Evolutionary conservation across 2,329 filamentous ascomycete genomes (phyloP), one percentile per base, ranked within the genome.

Genomic region (Macrophomina phaseolina): DNA sequence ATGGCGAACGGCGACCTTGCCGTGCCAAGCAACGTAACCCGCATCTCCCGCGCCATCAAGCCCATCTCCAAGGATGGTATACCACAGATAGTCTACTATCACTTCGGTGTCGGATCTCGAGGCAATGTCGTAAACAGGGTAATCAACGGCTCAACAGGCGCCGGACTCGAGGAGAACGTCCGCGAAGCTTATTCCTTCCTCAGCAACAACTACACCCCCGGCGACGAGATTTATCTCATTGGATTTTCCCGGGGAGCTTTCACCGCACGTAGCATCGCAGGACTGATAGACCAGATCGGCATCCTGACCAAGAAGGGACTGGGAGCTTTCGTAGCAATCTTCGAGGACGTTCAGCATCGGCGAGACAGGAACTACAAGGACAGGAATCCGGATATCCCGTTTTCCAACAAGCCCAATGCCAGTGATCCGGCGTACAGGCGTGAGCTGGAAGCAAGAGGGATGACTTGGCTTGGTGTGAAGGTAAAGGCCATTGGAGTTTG

Each of bases 121-220:
- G 68, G 66, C 28, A 66, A 68, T 4, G 38, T 68, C 34, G 30
- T 68, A 28, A 70, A 73, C 38, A 63, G 65, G 38, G 65, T 69
- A 14, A 61, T 65, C 18, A 56, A 48, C 64, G 73, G 64, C 16
- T 68, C 56, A 6, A 70, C 69, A 30, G 73, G 72, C 4, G 65
- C 58, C 9, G 78, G 78, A 4, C 68, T 81, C 6, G 73, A 72
- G 16, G 77, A 77, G 67, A 77, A 90, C 66, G 83, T 90, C 63
- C 83, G 86, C 12, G 87, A 89, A 73, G 85, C 86, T 1, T 90
- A 90, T 71, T 81, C 84, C 3, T 90, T 89, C 71, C 78, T 89
- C 2, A 87, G 86, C 66, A 83, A 85, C 70, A 90, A 89, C 75
- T 89, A 89, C 71, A 81, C 82, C 61, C 79, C 79, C 64, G 85